A percentile compares a stretch with the other conserved stretches of the same genome.
These are phyloP conservation scores for Russula dissimulans DNA, from an alignment of 768 basidiomycete species.

Conservation along the genomic window DNA sequence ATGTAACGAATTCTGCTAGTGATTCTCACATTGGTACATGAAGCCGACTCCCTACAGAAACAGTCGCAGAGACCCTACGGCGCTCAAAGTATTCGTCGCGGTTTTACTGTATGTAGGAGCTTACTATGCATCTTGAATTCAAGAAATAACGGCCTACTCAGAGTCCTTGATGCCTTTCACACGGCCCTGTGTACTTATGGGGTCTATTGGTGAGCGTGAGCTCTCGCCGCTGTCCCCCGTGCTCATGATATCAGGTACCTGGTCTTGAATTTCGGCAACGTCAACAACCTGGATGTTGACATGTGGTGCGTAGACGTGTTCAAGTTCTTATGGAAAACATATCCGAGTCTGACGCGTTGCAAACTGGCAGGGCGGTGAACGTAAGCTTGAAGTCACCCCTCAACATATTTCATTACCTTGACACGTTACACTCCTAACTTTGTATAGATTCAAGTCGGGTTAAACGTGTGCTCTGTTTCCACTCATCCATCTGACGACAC, in stretches of 20 bases:
- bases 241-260: constrained; percentile 33
- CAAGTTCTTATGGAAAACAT: too few species aligned
- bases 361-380: constrained; percentile 14
- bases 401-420: too few species aligned
- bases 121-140: too few species aligned
- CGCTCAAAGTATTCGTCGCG: background rate
- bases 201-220: constrained; percentile 35
- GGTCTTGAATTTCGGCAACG: constrained; percentile 35
- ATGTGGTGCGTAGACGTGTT: constrained; percentile 30
- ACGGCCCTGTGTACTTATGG: constrained; percentile 35
- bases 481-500: background rate
- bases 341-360: background rate
- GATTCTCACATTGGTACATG: background rate
- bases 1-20: background rate
- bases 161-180: constrained; percentile 38
- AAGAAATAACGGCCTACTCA: constrained; percentile 8
- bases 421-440: background rate
- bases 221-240: background rate
- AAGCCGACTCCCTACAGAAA: background rate
- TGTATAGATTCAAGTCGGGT: background rate
- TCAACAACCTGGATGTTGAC: constrained; percentile 28
- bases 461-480: background rate
- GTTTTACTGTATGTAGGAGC: background rate
- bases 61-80: background rate
- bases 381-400: constrained; percentile 11